A percentile compares a stretch with the other conserved stretches of the same genome.
Evolutionary conservation across 1,284 basidiomycete genomes (phyloP).

Genomic region (Cutaneotrichosporon sp.): DNA sequence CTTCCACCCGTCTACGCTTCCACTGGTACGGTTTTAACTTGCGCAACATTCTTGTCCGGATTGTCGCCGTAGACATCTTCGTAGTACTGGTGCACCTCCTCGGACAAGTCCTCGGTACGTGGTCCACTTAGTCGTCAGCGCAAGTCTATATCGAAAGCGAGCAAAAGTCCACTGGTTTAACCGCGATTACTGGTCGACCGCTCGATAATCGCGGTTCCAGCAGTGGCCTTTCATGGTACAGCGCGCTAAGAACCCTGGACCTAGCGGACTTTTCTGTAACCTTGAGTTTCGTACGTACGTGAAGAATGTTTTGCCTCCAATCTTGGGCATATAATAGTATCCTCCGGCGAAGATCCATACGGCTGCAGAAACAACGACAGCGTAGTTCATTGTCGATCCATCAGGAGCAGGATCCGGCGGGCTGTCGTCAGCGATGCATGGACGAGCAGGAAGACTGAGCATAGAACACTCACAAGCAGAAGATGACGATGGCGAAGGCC

Average conservation of each 20-base stretch:
- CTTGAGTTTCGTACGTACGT: not conserved
- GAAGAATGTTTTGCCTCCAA: constrained; percentile 43
- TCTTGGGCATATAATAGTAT: constrained; percentile 35
- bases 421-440: constrained; percentile 15
- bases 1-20: no score
- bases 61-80: constrained; percentile 10
- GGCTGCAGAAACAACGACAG: constrained; percentile 30
- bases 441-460: not conserved
- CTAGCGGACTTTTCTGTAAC: no score
- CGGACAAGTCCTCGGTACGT: constrained; percentile 9
- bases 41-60: constrained; percentile 3
- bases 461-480: constrained; percentile 42
- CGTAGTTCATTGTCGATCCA: constrained; percentile 37
- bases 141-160: no score
- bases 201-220: no score
- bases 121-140: constrained; percentile 8
- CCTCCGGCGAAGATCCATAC: constrained; percentile 36
- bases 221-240: no score
- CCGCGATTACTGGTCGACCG: no score
- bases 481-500: constrained; percentile 39
- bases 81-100: constrained; percentile 16
- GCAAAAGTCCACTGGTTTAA: no score
- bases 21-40: constrained; percentile 4
- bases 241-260: no score
- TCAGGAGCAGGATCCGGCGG: constrained; percentile 32